Base-by-base conservation (phyloP, 805 yeast genomes). In the Kurtzmaniella fragi region DNA sequence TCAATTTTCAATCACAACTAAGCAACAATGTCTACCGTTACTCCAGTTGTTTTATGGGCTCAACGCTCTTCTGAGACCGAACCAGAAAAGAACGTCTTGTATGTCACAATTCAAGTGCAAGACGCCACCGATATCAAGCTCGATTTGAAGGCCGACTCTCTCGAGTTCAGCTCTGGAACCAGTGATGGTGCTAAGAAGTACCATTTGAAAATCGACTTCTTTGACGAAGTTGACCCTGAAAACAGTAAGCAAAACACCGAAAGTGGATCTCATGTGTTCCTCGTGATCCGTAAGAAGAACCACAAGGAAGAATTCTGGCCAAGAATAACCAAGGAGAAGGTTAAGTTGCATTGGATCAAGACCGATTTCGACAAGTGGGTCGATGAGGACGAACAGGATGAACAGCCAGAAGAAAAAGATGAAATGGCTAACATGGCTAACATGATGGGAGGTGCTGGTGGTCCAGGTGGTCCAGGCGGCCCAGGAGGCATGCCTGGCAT, bases 321-420 rank as follows among this genome's bases (percentile, higher is more conserved):
- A 51, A 79, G 98, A 57, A 75, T 91, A 59, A 84, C 90, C 41
- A 90, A 89, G 66, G 90, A 84, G 53, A 87, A 89, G 70, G 72
- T 76, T 55, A 88, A 82, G 59, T 77, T 74, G 45, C 87, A 81
- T 48, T 86, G 77, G 64, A 77, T 91, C 59, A 85, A 86, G 71
- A 91, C 99, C 11, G 98, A 91, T 58, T 91, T 91, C 57, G 96
- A 90, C 69, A 86, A 82, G 63, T 91, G 99, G 99, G 95, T 86
- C 31, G 99, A 91, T 58, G 98, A 91, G 70, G 99, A 91, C 58
- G 99, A 91, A 66, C 99, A 91, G 66, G 89, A 87, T 31, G 90
- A 80, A 42, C 70, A 62, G 37, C 71, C 69, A 9, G 82, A 72
- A 31, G 73, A 64, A 17, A 77, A 59, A 15, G 61, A 56, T 16